A percentile compares a stretch with the other conserved stretches of the same genome.
These are phyloP conservation scores for Haplographium delicatum DNA, from an alignment of 495 filamentous ascomycete genomes.

Conservation along the genomic window DNA sequence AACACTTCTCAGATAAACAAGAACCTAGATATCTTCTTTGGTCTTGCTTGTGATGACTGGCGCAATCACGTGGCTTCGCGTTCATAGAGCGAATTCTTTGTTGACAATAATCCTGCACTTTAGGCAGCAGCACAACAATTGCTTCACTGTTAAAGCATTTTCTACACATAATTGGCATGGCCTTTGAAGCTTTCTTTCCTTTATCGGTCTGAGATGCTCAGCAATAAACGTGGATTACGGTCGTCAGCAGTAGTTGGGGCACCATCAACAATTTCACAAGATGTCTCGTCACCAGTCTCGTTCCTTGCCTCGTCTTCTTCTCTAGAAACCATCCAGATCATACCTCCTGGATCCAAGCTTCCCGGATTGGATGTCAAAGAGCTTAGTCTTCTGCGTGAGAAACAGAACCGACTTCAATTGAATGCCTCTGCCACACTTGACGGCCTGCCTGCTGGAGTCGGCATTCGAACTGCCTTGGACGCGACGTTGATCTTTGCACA, in stretches of 20 bases:
- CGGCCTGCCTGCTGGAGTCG: not conserved
- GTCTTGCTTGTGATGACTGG: no score
- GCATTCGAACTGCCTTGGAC: constrained; percentile 14
- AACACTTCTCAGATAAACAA: no score
- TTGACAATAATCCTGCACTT: no score
- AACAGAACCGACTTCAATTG: constrained; percentile 15
- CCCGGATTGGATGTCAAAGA: constrained; percentile 4
- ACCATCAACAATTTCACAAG: not conserved
- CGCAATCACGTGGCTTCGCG: no score
- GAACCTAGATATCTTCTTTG: no score
- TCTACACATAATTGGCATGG: no score
- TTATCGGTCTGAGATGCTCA: no score
- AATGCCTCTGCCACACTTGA: constrained; percentile 8
- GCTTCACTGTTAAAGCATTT: no score
- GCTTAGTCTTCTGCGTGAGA: constrained; percentile 19
- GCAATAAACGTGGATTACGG: not conserved
- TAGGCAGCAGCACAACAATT: no score
- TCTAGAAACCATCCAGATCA: not conserved
- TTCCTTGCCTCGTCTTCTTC: constrained; percentile 2
- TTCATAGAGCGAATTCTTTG: no score
- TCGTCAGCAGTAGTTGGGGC: not conserved
- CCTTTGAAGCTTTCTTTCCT: no score
- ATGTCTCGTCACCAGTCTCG: not conserved
- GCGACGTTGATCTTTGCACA: constrained; percentile 39
- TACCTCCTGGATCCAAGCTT: constrained; percentile 2